Conservation (phyloP, 2,329 filamentous ascomycete species). For the Exophiala alcalophila region DNA sequence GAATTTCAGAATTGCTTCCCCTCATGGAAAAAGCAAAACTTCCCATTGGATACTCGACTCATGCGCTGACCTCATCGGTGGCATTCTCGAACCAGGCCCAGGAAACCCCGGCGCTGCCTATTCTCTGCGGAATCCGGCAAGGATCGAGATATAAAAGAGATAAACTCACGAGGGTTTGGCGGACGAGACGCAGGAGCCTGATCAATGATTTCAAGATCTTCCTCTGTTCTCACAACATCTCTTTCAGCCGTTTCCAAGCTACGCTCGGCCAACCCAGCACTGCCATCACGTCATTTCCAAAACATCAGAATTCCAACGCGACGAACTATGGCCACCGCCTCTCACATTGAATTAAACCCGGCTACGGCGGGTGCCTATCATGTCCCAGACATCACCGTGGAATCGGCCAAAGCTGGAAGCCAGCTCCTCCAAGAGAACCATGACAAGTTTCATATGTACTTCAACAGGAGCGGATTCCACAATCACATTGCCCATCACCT, state of each 20-base stretch:
- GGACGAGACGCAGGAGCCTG: not conserved
- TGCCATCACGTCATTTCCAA: slow-evolving; percentile 4
- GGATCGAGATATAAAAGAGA: not conserved
- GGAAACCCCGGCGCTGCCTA: too few relatives aligned
- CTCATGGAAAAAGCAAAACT: not conserved
- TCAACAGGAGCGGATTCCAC: slow-evolving; percentile 72
- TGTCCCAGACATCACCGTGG: slow-evolving; percentile 43
- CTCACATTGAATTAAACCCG: slow-evolving; percentile 45
- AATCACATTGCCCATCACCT: slow-evolving; percentile 38
- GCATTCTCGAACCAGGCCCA: not conserved
- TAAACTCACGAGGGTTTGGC: too few relatives aligned
- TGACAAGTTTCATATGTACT: slow-evolving; percentile 71
- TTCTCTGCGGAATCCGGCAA: too few relatives aligned
- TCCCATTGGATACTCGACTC: slow-evolving; percentile 5
- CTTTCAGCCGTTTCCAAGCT: slow-evolving; percentile 1
- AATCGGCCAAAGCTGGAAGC: slow-evolving; percentile 61
- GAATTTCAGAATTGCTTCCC: slow-evolving; percentile 4
- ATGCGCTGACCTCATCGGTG: slow-evolving; percentile 12
- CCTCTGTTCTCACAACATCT: not conserved
- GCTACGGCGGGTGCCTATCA: slow-evolving; percentile 48
- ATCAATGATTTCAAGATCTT: slow-evolving; percentile 13
- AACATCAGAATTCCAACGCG: not conserved
- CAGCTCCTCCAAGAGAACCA: slow-evolving; percentile 75
- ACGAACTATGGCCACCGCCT: slow-evolving; percentile 48
- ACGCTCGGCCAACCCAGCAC: not conserved